Percentiles rank a stretch among this genome's conserved stretches.
Evolutionary conservation across 441 rosid species (phyloP).

Genomic region (Gossypium gossypioides): DNA sequence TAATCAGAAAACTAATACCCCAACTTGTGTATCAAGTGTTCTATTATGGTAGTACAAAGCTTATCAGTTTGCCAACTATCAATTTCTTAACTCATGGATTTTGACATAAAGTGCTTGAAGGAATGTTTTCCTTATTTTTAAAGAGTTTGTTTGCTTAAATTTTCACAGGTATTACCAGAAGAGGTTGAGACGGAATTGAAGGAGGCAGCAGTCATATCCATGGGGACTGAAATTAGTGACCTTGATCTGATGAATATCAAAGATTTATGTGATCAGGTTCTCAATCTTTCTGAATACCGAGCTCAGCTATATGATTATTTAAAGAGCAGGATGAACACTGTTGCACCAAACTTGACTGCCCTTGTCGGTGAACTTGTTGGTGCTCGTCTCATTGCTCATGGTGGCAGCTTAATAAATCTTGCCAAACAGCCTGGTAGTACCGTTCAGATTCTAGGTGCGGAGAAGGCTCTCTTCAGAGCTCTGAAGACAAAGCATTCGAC

Average conservation of each 20-base stretch:
- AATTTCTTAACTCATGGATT: neutral
- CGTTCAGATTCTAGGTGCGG: slow-evolving; percentile 88
- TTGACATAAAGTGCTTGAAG: neutral
- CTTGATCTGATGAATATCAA: slow-evolving; percentile 61
- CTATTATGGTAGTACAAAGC: neutral
- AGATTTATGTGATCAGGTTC: slow-evolving; percentile 82
- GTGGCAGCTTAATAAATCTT: slow-evolving; percentile 86
- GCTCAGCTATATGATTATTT: slow-evolving; percentile 81
- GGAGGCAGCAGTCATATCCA: slow-evolving; percentile 77
- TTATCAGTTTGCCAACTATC: neutral
- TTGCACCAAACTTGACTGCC: slow-evolving; percentile 88
- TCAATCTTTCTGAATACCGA: slow-evolving; percentile 79
- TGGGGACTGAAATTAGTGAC: slow-evolving; percentile 91
- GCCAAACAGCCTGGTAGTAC: slow-evolving; percentile 94
- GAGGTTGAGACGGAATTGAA: slow-evolving; percentile 71
- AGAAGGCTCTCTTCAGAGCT: slow-evolving; percentile 88
- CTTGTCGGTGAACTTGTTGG: slow-evolving; percentile 95
- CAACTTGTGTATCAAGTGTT: neutral
- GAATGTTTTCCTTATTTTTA: neutral
- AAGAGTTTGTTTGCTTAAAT: neutral
- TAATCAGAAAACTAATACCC: neutral
- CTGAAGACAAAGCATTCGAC: slow-evolving; percentile 86
- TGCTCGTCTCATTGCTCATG: slow-evolving; percentile 83
- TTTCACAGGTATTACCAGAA: slow-evolving; percentile 47
- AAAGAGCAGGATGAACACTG: slow-evolving; percentile 79